These are phyloP conservation scores for Arabidopsis suecica DNA, from an alignment of 345 rosid genomes.

Conservation along the genomic window DNA sequence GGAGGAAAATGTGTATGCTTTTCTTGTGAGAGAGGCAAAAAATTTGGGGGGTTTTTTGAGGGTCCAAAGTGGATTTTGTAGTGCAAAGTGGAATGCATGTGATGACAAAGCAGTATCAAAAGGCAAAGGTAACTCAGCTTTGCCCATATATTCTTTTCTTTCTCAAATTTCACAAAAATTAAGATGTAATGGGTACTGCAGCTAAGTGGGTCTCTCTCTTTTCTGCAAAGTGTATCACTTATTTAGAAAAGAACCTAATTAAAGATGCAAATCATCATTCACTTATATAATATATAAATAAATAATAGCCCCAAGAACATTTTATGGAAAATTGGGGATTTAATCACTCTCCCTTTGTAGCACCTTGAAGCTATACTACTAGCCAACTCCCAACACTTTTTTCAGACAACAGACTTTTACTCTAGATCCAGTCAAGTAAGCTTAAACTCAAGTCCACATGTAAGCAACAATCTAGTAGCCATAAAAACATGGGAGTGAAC, in stretches of 20 bases:
- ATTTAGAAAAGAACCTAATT: constrained; percentile 44
- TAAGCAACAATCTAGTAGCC: constrained; percentile 37
- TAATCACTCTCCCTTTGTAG: constrained; percentile 28
- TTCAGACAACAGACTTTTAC: constrained; percentile 32
- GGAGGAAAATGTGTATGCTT: constrained; percentile 59
- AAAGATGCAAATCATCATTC: constrained; percentile 49
- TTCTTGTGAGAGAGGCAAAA: constrained; percentile 71
- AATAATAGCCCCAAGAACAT: constrained; percentile 25
- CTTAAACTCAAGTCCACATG: constrained; percentile 31
- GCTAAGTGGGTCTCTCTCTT: constrained; percentile 67
- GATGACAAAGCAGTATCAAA: constrained; percentile 81
- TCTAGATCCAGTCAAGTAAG: constrained; percentile 34
- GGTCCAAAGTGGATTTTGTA: constrained; percentile 79
- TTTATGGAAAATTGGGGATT: constrained; percentile 32
- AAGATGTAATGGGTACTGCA: constrained; percentile 48
- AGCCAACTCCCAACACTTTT: constrained; percentile 40
- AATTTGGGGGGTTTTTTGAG: constrained; percentile 36
- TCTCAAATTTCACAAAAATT: constrained; percentile 54
- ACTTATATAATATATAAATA: constrained; percentile 26
- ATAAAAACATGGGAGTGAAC: constrained; percentile 27
- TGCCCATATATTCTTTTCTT: constrained; percentile 52
- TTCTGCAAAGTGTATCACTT: constrained; percentile 53
- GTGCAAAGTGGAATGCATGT: constrained; percentile 99
- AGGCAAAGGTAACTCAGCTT: constrained; percentile 85
- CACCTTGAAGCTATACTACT: constrained; percentile 38